Evolutionary conservation across 2,329 filamentous ascomycete genomes (phyloP), one percentile per base, ranked within the genome.

Genomic region (Penicillium sp.): DNA sequence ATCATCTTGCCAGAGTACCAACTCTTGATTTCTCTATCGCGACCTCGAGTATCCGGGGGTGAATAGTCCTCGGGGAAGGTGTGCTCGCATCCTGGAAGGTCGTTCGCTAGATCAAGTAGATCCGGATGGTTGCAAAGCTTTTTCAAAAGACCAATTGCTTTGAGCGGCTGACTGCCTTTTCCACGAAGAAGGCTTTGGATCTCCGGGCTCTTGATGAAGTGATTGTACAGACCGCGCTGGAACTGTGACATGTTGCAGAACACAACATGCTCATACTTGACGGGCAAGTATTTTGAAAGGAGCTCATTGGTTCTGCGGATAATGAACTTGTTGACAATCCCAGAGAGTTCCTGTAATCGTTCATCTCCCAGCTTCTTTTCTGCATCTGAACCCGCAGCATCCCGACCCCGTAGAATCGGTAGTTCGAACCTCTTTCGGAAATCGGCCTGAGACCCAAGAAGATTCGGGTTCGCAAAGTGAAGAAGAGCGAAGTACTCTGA

Each of bases 1-100:
- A 91, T 87, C 92, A 99, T 97, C 76, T 99, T 99, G 49, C 94
- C 95, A 2, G 93, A 97, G 73, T 97, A 97, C 90, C 90, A 96
- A 1, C 92, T 86, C 73, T 94, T 96, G 68, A 97, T 81, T 62
- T 99, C 94, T 41, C 94, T 86, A 72, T 97, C 93, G 59, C 94
- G 85, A 4, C 94, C 94, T 50, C 94, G 86, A 3, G 88, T 81
- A 62, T 97, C 93, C 68, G 92, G 96, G 0, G 89, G 90, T 4
- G 95, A 86, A 69, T 91, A 99, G 70, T 96, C 93, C 2, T 90
- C 87, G 0, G 94, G 94, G 69, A 87, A 94, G 66, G 85, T 85
- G 29, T 86, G 73, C 69, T 99, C 93, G 58, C 89, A 92, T 5
- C 94, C 94, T 0, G 93, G 93, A 31, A 99, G 80, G 71, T 99